These are phyloP conservation scores for Cyberlindnera maclurae DNA, from an alignment of 805 yeast genomes.

Conservation along the genomic window DNA sequence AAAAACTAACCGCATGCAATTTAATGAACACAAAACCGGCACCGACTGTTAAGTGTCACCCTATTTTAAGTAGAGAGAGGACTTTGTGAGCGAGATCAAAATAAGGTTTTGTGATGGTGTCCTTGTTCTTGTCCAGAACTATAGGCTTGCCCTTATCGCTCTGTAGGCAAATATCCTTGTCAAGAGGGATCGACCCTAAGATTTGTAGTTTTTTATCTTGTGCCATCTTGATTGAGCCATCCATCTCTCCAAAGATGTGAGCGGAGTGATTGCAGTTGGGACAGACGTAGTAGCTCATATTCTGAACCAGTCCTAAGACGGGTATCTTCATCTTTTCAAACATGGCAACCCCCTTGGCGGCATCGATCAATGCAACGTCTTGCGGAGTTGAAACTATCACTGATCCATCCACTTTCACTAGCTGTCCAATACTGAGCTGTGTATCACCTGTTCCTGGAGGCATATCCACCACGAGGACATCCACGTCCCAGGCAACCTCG, in stretches of 20 bases:
- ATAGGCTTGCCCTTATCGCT: slow-evolving; percentile 65
- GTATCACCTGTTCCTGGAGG: slow-evolving; percentile 93
- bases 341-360: slow-evolving; percentile 74
- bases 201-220: slow-evolving; percentile 39
- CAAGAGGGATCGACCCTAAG: slow-evolving; percentile 63
- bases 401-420: slow-evolving; percentile 69
- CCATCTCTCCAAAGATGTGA: slow-evolving; percentile 61
- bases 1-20: background rate
- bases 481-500: slow-evolving; percentile 74
- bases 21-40: background rate
- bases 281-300: slow-evolving; percentile 73
- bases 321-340: slow-evolving; percentile 67
- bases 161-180: slow-evolving; percentile 47
- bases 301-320: slow-evolving; percentile 69
- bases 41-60: background rate
- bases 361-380: slow-evolving; percentile 76
- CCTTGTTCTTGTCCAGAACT: slow-evolving; percentile 36
- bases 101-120: slow-evolving; percentile 36
- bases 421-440: slow-evolving; percentile 77
- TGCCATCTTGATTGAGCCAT: slow-evolving; percentile 46
- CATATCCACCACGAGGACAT: slow-evolving; percentile 69
- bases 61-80: slow-evolving; percentile 4
- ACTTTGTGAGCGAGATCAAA: slow-evolving; percentile 38
- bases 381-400: slow-evolving; percentile 82
- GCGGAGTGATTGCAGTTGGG: slow-evolving; percentile 70